Evolutionary conservation across 371 early-diverging fungal species (phyloP).

Genomic region (Mucor plumbeus): DNA sequence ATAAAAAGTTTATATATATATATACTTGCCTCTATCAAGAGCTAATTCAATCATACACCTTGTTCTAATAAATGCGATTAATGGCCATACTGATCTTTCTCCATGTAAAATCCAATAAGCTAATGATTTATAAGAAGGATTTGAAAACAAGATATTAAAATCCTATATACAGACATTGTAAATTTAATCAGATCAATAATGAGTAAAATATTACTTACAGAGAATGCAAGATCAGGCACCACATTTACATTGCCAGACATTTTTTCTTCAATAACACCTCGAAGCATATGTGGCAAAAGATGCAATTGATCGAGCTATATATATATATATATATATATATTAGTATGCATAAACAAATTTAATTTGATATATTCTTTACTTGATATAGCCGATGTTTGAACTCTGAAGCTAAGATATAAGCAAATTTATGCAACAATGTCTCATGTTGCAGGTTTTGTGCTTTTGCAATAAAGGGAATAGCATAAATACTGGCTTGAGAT

Average conservation of each 20-base stretch:
- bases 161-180: slow-evolving; percentile 45
- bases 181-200: background rate
- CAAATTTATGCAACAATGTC: slow-evolving; percentile 47
- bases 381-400: slow-evolving; percentile 66
- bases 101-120: slow-evolving; percentile 86
- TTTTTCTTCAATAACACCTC: slow-evolving; percentile 65
- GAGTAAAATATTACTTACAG: slow-evolving; percentile 33
- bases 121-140: slow-evolving; percentile 73
- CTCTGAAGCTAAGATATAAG: slow-evolving; percentile 61
- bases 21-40: slow-evolving; percentile 58
- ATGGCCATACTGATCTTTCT: slow-evolving; percentile 85
- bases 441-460: slow-evolving; percentile 58
- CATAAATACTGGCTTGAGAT: slow-evolving; percentile 71
- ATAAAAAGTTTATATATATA: background rate
- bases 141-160: slow-evolving; percentile 73
- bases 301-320: slow-evolving; percentile 62
- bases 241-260: slow-evolving; percentile 75
- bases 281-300: slow-evolving; percentile 60
- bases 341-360: background rate
- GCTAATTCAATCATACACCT: slow-evolving; percentile 80
- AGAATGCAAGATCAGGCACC: slow-evolving; percentile 54
- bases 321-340: background rate
- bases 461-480: slow-evolving; percentile 66
- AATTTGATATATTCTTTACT: slow-evolving; percentile 33
- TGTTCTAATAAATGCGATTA: slow-evolving; percentile 71